These are phyloP conservation scores for Solanum piurae DNA, from an alignment of 257 asterid species.

Conservation along the genomic window DNA sequence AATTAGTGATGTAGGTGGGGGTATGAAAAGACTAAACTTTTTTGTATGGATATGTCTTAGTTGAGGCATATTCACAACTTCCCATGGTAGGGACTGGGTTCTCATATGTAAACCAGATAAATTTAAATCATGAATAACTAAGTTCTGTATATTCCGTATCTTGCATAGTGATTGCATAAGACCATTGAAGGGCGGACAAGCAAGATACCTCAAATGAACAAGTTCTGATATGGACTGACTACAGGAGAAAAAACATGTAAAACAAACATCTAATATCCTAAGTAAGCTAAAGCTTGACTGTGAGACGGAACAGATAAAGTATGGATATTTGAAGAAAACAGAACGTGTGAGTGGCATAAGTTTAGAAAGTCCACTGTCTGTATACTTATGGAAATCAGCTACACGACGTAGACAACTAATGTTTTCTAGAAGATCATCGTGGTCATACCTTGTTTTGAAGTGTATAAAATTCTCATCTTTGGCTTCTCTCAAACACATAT, in stretches of 20 bases:
- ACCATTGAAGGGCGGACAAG: too few species aligned
- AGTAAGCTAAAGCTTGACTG: neutral
- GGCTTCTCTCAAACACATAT: too few species aligned
- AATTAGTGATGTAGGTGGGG: neutral
- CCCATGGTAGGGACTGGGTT: neutral
- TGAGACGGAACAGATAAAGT: fast-evolving
- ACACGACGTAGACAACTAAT: too few species aligned
- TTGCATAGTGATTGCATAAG: too few species aligned
- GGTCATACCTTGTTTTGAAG: too few species aligned
- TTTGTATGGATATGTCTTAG: neutral
- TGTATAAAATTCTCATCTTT: too few species aligned
- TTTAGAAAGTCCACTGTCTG: neutral
- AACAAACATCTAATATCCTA: neutral
- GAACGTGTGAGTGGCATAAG: neutral
- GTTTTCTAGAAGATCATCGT: too few species aligned
- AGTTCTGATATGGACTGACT: too few species aligned
- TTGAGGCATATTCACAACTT: neutral
- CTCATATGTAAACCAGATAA: fast-evolving
- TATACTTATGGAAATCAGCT: neutral
- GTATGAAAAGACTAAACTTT: neutral
- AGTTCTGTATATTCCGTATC: too few species aligned
- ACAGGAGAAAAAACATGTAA: fast-evolving
- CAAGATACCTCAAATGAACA: too few species aligned
- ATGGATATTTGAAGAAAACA: neutral
- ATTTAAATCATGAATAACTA: too few species aligned